Evolutionary conservation across 371 early-diverging fungal genomes (phyloP).

Genomic region (Syncephalastrum monosporum): DNA sequence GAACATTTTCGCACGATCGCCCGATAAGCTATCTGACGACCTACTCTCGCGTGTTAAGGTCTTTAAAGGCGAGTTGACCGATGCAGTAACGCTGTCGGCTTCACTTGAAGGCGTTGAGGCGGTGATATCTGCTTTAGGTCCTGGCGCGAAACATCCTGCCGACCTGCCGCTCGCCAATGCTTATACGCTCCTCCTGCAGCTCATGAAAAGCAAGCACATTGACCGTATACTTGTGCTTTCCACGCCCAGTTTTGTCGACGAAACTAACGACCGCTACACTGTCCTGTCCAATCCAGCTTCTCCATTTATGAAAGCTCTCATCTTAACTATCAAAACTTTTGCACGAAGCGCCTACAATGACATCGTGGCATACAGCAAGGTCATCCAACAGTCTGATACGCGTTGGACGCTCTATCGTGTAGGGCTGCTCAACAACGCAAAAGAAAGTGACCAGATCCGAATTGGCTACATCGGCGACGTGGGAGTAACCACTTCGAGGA

Average conservation of each 20-base stretch:
- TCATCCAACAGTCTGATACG: not conserved
- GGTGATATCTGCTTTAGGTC: slow-evolving; percentile 1
- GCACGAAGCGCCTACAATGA: not conserved
- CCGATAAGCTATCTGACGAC: not conserved
- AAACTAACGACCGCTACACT: not conserved
- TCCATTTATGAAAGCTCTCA: too few species aligned
- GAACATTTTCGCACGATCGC: not conserved
- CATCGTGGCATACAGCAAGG: not conserved
- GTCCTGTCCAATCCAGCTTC: too few species aligned
- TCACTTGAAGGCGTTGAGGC: slow-evolving; percentile 1
- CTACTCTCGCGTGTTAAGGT: not conserved
- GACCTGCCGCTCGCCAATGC: slow-evolving; percentile 1
- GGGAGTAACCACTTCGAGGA: too few species aligned
- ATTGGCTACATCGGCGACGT: too few species aligned
- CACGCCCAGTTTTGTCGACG: slow-evolving; percentile 2
- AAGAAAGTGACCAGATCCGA: not conserved
- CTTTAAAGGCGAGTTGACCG: not conserved
- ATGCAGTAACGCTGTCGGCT: not conserved
- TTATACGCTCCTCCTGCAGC: not conserved
- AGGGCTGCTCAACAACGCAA: not conserved
- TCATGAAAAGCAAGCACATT: not conserved
- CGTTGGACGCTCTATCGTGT: slow-evolving; percentile 6
- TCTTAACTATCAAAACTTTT: too few species aligned
- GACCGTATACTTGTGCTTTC: slow-evolving; percentile 1
- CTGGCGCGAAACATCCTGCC: not conserved